A percentile compares a stretch with the other conserved stretches of the same genome.
Conservation (phyloP, 1,284 basidiomycete species). For the Ceratobasidium sp. region DNA sequence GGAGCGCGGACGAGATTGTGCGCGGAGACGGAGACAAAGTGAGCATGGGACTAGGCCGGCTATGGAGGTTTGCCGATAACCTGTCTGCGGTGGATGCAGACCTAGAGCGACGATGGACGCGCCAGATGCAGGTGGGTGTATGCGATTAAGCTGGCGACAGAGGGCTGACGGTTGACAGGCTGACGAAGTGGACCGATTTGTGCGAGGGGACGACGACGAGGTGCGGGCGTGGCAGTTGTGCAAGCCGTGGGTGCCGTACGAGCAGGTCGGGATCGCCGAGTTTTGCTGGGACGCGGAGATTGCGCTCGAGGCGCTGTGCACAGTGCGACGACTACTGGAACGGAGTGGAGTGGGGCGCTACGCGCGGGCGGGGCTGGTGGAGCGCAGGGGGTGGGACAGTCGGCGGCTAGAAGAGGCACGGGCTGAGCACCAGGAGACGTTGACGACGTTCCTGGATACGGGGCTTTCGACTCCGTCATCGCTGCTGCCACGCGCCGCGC, state of each 20-base stretch:
- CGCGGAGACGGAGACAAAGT: neutral
- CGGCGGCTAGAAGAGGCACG: constrained; percentile 54
- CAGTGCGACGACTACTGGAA: constrained; percentile 60
- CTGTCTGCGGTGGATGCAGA: constrained; percentile 68
- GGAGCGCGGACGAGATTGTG: constrained; percentile 29
- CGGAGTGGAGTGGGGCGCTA: constrained; percentile 29
- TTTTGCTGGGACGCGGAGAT: constrained; percentile 62
- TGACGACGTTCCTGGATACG: constrained; percentile 59
- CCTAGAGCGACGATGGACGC: constrained; percentile 56
- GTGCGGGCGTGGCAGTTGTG: constrained; percentile 56
- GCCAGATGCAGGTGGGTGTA: constrained; percentile 58
- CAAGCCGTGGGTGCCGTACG: constrained; percentile 52
- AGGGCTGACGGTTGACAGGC: constrained; percentile 51
- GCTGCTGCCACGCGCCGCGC: constrained; percentile 58
- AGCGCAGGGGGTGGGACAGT: constrained; percentile 17
- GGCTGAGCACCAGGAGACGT: constrained; percentile 58
- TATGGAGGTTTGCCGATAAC: constrained; percentile 54
- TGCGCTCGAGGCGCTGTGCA: constrained; percentile 57
- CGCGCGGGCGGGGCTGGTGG: constrained; percentile 33
- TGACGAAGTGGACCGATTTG: constrained; percentile 54
- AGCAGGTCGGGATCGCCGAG: constrained; percentile 51
- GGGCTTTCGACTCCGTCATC: constrained; percentile 52
- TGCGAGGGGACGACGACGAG: constrained; percentile 65
- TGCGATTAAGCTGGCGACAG: constrained; percentile 25
- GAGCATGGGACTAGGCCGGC: constrained; percentile 3